These are phyloP conservation scores for Osmanthus fragrans DNA, from an alignment of 257 asterid species.

Conservation along the genomic window DNA sequence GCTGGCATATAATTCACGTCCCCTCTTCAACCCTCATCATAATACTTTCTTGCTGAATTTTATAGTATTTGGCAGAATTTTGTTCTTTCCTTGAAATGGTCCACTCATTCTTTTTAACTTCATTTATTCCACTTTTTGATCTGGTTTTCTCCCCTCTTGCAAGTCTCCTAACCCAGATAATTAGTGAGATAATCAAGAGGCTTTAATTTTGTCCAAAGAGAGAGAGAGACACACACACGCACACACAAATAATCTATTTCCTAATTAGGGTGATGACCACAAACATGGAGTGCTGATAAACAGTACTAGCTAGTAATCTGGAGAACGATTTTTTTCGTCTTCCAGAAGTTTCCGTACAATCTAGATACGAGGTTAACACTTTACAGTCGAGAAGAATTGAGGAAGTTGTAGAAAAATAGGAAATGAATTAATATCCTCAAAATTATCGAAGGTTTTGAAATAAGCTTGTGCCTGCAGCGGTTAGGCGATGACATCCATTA, in stretches of 20 bases:
- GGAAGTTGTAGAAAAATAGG: neutral
- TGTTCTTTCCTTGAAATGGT: neutral
- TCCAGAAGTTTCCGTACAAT: too few relatives aligned
- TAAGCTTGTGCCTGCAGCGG: neutral
- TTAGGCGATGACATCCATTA: neutral
- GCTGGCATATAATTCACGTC: neutral
- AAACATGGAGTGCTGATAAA: too few relatives aligned
- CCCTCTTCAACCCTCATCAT: neutral
- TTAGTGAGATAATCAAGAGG: neutral
- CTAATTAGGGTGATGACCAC: too few relatives aligned
- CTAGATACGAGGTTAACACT: neutral
- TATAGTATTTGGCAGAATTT: neutral
- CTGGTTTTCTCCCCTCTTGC: neutral
- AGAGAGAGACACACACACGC: too few relatives aligned
- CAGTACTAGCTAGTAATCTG: too few relatives aligned
- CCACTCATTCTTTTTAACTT: neutral
- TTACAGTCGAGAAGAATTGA: neutral
- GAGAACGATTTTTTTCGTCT: too few relatives aligned
- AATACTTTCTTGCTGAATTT: neutral
- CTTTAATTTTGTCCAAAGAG: neutral
- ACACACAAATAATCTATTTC: too few relatives aligned
- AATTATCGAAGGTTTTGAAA: constrained; percentile 1
- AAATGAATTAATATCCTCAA: neutral
- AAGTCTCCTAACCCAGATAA: neutral
- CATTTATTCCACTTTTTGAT: neutral